Percentiles rank a stretch among this genome's conserved stretches.
Evolutionary conservation across 495 filamentous ascomycete genomes (phyloP).

Genomic region (Aspergillus biplanus): DNA sequence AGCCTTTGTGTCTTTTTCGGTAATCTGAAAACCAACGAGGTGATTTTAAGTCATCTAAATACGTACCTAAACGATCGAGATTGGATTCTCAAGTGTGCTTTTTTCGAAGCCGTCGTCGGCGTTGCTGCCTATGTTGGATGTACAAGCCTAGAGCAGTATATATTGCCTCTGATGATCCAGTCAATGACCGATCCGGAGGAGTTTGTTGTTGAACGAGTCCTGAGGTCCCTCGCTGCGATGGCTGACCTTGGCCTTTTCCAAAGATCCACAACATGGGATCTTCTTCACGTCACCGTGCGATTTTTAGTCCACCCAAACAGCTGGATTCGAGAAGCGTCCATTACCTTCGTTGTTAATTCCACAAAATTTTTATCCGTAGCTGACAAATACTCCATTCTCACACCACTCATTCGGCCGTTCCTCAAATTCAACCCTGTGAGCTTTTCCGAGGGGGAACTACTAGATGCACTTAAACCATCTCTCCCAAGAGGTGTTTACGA

Average conservation of each 20-base stretch:
- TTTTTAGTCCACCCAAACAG: conserved; percentile 93
- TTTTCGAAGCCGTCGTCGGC: conserved; percentile 93
- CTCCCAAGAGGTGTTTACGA: conserved; percentile 81
- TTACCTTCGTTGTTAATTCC: conserved; percentile 77
- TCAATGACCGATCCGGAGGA: conserved; percentile 96
- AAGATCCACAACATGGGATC: conserved; percentile 80
- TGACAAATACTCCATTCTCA: conserved; percentile 79
- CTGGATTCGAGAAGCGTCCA: conserved; percentile 91
- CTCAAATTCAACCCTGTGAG: conserved; percentile 68
- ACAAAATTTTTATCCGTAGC: conserved; percentile 78
- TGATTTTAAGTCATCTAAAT: conserved; percentile 92
- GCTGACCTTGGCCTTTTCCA: conserved; percentile 87
- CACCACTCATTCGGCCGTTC: conserved; percentile 78
- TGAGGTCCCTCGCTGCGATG: conserved; percentile 88
- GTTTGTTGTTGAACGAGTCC: conserved; percentile 87
- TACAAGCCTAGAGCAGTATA: conserved; percentile 89
- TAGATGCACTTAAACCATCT: conserved; percentile 84
- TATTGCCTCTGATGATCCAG: conserved; percentile 94
- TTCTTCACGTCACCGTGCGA: conserved; percentile 76
- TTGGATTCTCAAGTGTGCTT: conserved; percentile 95
- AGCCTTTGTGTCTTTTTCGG: conserved; percentile 96
- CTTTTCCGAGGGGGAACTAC: conserved; percentile 72
- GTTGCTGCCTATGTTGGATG: conserved; percentile 90
- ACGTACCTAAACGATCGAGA: conserved; percentile 97
- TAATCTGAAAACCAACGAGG: conserved; percentile 83